A percentile compares a stretch with the other conserved stretches of the same genome.
Evolutionary conservation across 306 rosid genomes (phyloP).

Genomic region (Elaeagnus macrophylla): DNA sequence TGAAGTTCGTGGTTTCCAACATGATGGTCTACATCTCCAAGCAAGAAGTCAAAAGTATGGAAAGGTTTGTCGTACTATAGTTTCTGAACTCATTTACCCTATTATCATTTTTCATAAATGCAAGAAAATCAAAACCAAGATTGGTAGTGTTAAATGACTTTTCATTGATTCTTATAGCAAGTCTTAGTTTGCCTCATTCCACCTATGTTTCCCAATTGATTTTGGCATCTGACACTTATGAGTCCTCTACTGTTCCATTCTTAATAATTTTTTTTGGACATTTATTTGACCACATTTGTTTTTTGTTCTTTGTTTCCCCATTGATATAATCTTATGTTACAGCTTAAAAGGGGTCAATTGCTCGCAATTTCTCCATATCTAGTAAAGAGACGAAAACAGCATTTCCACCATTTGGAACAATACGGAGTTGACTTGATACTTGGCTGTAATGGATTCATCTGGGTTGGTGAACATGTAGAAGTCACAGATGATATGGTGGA

Average conservation of each 20-base stretch:
- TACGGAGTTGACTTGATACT: constrained; percentile 66
- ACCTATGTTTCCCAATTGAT: neutral
- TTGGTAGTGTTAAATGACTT: neutral
- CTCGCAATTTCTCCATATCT: constrained; percentile 63
- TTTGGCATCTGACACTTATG: neutral
- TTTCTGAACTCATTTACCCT: neutral
- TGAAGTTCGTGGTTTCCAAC: constrained; percentile 81
- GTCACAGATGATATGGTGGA: constrained; percentile 46
- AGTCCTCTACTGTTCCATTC: neutral
- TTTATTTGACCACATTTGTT: too few relatives aligned
- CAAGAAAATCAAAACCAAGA: too few relatives aligned
- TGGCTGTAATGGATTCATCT: constrained; percentile 82
- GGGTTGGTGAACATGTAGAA: constrained; percentile 81
- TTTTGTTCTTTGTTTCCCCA: neutral
- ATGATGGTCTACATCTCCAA: constrained; percentile 90
- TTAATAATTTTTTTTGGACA: too few relatives aligned
- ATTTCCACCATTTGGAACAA: constrained; percentile 72
- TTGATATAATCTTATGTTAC: constrained; percentile 14
- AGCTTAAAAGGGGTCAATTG: constrained; percentile 83
- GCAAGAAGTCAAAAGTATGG: constrained; percentile 95
- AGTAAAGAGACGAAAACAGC: constrained; percentile 83
- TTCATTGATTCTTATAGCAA: too few relatives aligned
- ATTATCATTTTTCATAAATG: too few relatives aligned
- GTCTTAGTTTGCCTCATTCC: neutral
- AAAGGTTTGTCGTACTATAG: constrained; percentile 47